A percentile compares a stretch with the other conserved stretches of the same genome.
Evolutionary conservation across 495 filamentous ascomycete genomes (phyloP).

Genomic region (Xylaria intraflava): DNA sequence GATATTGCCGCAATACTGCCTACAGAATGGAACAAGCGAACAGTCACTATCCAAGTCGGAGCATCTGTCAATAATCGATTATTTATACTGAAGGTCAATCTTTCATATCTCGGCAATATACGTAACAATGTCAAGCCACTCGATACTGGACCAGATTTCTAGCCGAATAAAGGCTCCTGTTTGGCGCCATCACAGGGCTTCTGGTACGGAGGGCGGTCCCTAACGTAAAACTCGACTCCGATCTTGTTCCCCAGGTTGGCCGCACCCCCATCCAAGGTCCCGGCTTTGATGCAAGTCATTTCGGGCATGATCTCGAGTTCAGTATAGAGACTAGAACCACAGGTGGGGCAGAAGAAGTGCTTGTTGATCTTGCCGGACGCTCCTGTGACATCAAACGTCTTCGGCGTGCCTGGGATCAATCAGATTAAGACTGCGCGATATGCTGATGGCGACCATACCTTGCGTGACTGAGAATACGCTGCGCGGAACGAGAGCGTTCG

Average conservation of each 20-base stretch:
- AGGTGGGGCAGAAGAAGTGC: constrained; percentile 42
- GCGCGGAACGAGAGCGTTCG: constrained; percentile 43
- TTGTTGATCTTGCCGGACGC: constrained; percentile 43
- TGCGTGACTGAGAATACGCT: constrained; percentile 35
- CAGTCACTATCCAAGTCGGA: too few species aligned
- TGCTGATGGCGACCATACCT: constrained; percentile 17
- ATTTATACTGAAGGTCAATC: too few species aligned
- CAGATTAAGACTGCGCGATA: neutral
- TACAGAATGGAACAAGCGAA: too few species aligned
- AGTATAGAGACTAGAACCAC: constrained; percentile 41
- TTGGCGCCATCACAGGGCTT: constrained; percentile 35
- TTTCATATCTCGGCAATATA: too few species aligned
- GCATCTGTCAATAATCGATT: too few species aligned
- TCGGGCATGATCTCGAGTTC: constrained; percentile 44
- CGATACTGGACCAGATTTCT: neutral
- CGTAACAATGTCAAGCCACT: too few species aligned
- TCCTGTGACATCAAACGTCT: constrained; percentile 32
- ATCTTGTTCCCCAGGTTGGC: constrained; percentile 30
- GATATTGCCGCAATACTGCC: too few species aligned
- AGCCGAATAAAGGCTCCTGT: constrained; percentile 29
- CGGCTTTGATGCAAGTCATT: constrained; percentile 38
- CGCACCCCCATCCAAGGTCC: constrained; percentile 35
- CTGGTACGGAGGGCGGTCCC: constrained; percentile 35
- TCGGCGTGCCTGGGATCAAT: constrained; percentile 24
- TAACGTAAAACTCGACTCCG: constrained; percentile 42